Conservation (phyloP, 2,329 filamentous ascomycete genomes). For the Trichoderma sp. region DNA sequence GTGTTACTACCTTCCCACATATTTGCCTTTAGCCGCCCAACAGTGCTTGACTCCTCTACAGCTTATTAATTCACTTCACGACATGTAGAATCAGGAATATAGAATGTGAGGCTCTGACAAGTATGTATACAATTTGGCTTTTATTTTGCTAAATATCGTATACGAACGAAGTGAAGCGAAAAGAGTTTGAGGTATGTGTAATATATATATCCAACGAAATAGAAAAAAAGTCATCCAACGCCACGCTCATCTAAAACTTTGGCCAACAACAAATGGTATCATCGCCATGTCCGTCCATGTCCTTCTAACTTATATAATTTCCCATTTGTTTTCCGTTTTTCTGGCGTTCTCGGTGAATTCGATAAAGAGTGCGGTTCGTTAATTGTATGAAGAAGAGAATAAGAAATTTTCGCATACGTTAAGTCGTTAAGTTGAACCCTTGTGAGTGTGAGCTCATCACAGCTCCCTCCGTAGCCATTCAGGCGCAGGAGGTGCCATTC, state of each 20-base stretch:
- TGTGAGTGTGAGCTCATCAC: background rate
- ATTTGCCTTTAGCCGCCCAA: background rate
- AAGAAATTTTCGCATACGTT: background rate
- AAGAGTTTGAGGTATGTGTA: background rate
- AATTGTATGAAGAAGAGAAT: background rate
- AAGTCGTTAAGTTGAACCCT: slow-evolving; percentile 2
- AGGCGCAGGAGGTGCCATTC: slow-evolving; percentile 61
- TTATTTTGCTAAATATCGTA: background rate
- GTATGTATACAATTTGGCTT: background rate
- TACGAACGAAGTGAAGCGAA: background rate
- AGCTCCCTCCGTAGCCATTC: slow-evolving; percentile 56
- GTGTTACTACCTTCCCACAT: background rate
- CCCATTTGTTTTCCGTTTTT: slow-evolving; percentile 13
- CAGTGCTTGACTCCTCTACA: background rate
- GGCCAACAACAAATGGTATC: slow-evolving; percentile 21
- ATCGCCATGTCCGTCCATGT: slow-evolving; percentile 19
- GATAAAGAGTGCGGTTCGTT: slow-evolving; percentile 1
- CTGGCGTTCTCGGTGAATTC: background rate
- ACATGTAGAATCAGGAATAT: background rate
- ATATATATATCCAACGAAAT: background rate
- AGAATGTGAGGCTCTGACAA: background rate
- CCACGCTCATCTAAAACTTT: slow-evolving; percentile 21
- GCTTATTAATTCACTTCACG: background rate
- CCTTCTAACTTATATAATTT: slow-evolving; percentile 9
- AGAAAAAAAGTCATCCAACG: slow-evolving; percentile 2